Conservation (phyloP, 169 alveolate genomes). For the Babesia gibsoni region DNA sequence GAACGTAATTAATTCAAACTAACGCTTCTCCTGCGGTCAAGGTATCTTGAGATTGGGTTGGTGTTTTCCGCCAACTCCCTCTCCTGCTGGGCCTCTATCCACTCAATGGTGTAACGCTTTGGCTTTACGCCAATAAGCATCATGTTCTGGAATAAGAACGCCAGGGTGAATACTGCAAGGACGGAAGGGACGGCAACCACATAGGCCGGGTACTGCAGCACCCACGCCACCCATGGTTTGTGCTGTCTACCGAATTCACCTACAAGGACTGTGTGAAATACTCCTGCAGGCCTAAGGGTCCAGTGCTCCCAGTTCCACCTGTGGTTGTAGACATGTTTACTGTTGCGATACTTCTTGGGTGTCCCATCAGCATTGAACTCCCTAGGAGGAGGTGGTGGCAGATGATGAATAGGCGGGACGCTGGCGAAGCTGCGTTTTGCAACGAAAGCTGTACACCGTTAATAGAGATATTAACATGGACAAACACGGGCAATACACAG, state of each 20-base stretch:
- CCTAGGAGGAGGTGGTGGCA: constrained; percentile 87
- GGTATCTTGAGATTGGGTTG: constrained; percentile 82
- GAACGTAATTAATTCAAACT: background rate
- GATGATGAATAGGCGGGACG: constrained; percentile 64
- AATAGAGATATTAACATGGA: too few relatives aligned
- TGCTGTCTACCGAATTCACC: constrained; percentile 86
- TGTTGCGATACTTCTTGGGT: constrained; percentile 77
- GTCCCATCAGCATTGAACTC: constrained; percentile 83
- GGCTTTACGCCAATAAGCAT: constrained; percentile 82
- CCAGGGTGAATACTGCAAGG: constrained; percentile 65
- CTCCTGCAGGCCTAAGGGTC: constrained; percentile 83
- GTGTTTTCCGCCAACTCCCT: constrained; percentile 86
- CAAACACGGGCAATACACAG: too few relatives aligned
- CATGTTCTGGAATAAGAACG: constrained; percentile 75
- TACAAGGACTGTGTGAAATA: constrained; percentile 82
- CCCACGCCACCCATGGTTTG: constrained; percentile 71
- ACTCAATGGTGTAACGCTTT: constrained; percentile 83
- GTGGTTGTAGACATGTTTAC: constrained; percentile 78
- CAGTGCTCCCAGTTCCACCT: constrained; percentile 85
- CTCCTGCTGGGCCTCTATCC: constrained; percentile 86
- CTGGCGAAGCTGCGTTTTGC: constrained; percentile 43
- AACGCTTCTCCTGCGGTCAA: constrained; percentile 80
- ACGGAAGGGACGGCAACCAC: constrained; percentile 74
- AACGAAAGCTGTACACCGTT: background rate
- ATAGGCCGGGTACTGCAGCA: constrained; percentile 69